phyloP scores from a whole-genome alignment of 345 rosid species.

The Diplotaxis tenuifolia region DNA sequence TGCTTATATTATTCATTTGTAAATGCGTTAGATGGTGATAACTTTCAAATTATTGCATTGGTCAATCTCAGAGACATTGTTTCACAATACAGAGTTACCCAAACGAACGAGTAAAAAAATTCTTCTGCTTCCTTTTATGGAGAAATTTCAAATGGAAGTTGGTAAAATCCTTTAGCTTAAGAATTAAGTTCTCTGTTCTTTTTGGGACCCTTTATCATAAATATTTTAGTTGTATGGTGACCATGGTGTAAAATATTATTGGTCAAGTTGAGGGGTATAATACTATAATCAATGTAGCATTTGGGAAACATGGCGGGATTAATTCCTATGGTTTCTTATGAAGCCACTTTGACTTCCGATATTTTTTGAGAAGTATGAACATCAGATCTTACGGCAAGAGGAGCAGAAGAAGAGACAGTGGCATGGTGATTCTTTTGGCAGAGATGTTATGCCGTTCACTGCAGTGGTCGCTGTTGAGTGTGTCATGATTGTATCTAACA shows the following conservation, averaged over 20 bases:
- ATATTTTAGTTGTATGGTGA: background rate
- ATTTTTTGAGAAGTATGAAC: background rate
- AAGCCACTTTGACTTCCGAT: background rate
- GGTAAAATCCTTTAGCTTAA: background rate
- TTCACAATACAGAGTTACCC: background rate
- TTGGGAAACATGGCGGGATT: background rate
- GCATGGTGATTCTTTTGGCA: background rate
- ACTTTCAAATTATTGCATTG: background rate
- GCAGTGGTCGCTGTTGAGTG: conserved; percentile 33
- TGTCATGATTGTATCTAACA: conserved; percentile 22
- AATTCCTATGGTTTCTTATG: background rate
- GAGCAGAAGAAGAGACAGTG: conserved; percentile 12
- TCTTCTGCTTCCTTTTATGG: too few species aligned
- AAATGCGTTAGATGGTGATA: background rate
- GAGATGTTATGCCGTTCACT: conserved; percentile 33
- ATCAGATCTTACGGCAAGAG: conserved; percentile 6
- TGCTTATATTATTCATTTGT: background rate
- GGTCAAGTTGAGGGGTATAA: too few species aligned
- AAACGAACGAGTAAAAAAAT: background rate
- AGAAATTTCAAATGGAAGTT: background rate
- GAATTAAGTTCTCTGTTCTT: background rate
- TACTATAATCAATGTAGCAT: too few species aligned
- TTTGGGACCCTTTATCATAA: background rate
- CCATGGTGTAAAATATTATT: too few species aligned
- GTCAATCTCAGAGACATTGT: background rate